A percentile compares a stretch with the other conserved stretches of the same genome.
Evolutionary conservation across 2,329 filamentous ascomycete species (phyloP).

Genomic region (Rachicladosporium sp.): DNA sequence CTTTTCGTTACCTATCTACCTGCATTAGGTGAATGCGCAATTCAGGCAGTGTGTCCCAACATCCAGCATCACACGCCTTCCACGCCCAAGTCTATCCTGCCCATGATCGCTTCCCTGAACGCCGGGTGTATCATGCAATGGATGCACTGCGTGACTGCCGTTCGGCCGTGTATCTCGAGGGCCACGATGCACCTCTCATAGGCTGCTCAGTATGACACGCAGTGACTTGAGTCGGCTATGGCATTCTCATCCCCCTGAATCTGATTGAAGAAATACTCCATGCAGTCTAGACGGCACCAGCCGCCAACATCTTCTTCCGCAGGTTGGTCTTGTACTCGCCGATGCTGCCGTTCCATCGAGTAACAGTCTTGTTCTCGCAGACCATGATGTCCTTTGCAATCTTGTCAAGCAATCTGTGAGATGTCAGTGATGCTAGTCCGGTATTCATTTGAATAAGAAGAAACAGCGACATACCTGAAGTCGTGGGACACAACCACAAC

Average conservation of each 20-base stretch:
- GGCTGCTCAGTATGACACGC: too few relatives aligned
- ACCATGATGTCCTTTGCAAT: constrained; percentile 99
- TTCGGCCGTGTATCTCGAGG: too few relatives aligned
- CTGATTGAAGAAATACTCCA: constrained; percentile 26
- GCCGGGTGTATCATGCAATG: too few relatives aligned
- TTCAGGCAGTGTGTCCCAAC: too few relatives aligned
- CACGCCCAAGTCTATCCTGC: too few relatives aligned
- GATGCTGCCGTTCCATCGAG: constrained; percentile 77
- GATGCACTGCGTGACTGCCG: too few relatives aligned
- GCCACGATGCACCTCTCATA: too few relatives aligned
- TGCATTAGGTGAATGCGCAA: too few relatives aligned
- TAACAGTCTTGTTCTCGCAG: constrained; percentile 94
- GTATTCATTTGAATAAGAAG: background rate
- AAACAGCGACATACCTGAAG: constrained; percentile 60
- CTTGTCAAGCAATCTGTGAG: constrained; percentile 78
- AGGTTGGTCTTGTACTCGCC: constrained; percentile 96
- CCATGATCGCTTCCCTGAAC: too few relatives aligned
- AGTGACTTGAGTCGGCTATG: constrained; percentile 30
- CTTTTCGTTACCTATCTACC: too few relatives aligned
- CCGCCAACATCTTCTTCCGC: constrained; percentile 93
- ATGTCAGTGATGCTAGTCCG: constrained; percentile 22
- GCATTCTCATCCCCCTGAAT: constrained; percentile 93
- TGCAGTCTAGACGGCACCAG: constrained; percentile 76
- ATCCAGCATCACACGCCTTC: too few relatives aligned
- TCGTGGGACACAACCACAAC: constrained; percentile 98